Percentiles rank a stretch among this genome's conserved stretches.
Conservation (phyloP, 345 rosid species). For the Salix purpurea region DNA sequence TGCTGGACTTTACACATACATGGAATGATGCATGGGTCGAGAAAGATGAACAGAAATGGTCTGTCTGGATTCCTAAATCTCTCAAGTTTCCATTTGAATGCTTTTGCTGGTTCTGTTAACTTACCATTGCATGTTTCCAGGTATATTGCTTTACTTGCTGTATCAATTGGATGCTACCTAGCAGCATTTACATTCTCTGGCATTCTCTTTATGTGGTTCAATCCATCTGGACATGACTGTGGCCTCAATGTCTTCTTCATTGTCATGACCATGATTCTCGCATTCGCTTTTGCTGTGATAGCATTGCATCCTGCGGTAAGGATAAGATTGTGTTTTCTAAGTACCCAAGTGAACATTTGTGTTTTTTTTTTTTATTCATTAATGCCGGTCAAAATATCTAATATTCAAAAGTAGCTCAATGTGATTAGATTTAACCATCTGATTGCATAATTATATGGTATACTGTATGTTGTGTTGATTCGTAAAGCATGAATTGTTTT, state of each 20-base stretch:
- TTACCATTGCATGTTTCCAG: slow-evolving; percentile 32
- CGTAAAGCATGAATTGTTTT: too few relatives aligned
- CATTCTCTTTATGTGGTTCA: slow-evolving; percentile 87
- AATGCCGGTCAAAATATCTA: too few relatives aligned
- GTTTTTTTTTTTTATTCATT: too few relatives aligned
- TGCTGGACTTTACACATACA: slow-evolving; percentile 75
- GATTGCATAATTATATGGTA: too few relatives aligned
- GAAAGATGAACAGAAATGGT: slow-evolving; percentile 96
- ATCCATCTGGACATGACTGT: slow-evolving; percentile 92
- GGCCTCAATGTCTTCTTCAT: slow-evolving; percentile 92
- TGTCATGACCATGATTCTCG: slow-evolving; percentile 82
- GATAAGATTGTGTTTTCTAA: slow-evolving; percentile 10
- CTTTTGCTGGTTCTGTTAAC: slow-evolving; percentile 21
- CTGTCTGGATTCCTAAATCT: slow-evolving; percentile 15
- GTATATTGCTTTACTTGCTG: slow-evolving; percentile 76
- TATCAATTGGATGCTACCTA: slow-evolving; percentile 79
- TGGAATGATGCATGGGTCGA: slow-evolving; percentile 99
- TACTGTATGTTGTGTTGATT: too few relatives aligned
- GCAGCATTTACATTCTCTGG: slow-evolving; percentile 77
- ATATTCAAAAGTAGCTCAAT: too few relatives aligned
- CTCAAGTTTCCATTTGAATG: neutral
- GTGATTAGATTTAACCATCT: too few relatives aligned
- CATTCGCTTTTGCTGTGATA: slow-evolving; percentile 56
- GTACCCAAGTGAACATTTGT: neutral
- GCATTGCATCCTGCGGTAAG: slow-evolving; percentile 90